Evolutionary conservation across 345 rosid genomes (phyloP).

Genomic region (Draba incana): DNA sequence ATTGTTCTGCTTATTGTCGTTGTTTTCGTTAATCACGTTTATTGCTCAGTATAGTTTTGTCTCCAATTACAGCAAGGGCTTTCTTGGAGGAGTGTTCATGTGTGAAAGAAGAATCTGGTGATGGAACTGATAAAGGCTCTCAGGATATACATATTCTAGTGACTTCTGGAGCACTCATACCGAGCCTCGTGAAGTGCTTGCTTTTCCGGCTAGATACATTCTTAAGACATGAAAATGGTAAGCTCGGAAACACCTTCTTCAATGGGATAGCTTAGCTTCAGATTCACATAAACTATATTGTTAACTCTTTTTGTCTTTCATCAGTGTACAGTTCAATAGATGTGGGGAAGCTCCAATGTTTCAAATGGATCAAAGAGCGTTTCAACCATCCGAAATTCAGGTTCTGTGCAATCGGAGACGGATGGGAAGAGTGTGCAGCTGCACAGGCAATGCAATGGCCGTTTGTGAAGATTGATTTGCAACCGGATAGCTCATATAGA

Average conservation of each 20-base stretch:
- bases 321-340: constrained; percentile 88
- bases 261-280: constrained; percentile 1
- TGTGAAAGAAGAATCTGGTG: constrained; percentile 48
- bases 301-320: not conserved
- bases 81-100: constrained; percentile 73
- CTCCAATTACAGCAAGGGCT: constrained; percentile 56
- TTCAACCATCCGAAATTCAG: constrained; percentile 50
- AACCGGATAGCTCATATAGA: constrained; percentile 62
- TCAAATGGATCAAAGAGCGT: constrained; percentile 71
- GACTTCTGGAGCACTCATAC: constrained; percentile 88
- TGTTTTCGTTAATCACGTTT: not conserved
- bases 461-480: constrained; percentile 70
- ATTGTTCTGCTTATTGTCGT: constrained; percentile 24
- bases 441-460: constrained; percentile 92
- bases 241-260: constrained; percentile 34
- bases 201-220: constrained; percentile 69
- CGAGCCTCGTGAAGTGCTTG: constrained; percentile 86
- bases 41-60: constrained; percentile 27
- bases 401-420: constrained; percentile 84
- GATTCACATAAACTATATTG: not conserved
- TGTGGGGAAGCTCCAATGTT: constrained; percentile 75
- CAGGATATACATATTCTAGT: constrained; percentile 68
- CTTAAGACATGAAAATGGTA: constrained; percentile 67
- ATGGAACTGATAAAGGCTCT: constrained; percentile 32
- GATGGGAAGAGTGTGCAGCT: constrained; percentile 91